Evolutionary conservation across 1,284 basidiomycete genomes (phyloP).

Genomic region (Apiotrichum brassicae): DNA sequence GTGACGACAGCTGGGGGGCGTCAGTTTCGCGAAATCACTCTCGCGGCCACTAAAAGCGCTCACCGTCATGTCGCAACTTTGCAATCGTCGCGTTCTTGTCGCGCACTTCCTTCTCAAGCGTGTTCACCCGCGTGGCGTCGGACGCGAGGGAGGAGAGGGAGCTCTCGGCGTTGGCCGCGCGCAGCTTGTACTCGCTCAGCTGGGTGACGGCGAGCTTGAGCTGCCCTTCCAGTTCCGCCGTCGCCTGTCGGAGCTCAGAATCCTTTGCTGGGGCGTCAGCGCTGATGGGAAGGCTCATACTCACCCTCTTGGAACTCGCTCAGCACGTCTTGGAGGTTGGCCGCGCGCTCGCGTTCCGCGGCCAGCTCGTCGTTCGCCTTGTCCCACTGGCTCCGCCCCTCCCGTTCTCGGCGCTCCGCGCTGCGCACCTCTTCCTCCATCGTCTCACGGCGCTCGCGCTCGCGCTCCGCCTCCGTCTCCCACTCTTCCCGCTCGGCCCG

Average conservation of each 20-base stretch:
- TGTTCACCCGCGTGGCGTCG: slow-evolving; percentile 59
- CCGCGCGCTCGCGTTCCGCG: slow-evolving; percentile 66
- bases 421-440: slow-evolving; percentile 54
- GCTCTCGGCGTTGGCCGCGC: slow-evolving; percentile 73
- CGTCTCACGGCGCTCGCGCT: slow-evolving; percentile 66
- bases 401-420: slow-evolving; percentile 61
- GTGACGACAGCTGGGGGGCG: slow-evolving; percentile 72
- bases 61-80: slow-evolving; percentile 90
- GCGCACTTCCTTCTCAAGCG: slow-evolving; percentile 81
- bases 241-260: slow-evolving; percentile 58
- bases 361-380: slow-evolving; percentile 56
- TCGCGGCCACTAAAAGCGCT: slow-evolving; percentile 26
- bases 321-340: slow-evolving; percentile 83
- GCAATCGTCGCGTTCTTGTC: slow-evolving; percentile 88
- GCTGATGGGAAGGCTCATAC: slow-evolving; percentile 23
- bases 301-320: slow-evolving; percentile 88
- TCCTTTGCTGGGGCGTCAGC: slow-evolving; percentile 49
- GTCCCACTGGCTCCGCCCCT: slow-evolving; percentile 57
- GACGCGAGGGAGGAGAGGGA: slow-evolving; percentile 66
- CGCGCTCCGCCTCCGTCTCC: slow-evolving; percentile 69
- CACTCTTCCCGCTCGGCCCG: slow-evolving; percentile 81
- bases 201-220: slow-evolving; percentile 63
- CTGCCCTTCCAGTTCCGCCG: slow-evolving; percentile 72
- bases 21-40: slow-evolving; percentile 11
- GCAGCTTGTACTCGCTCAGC: slow-evolving; percentile 75